Percentiles rank a stretch among this genome's conserved stretches.
Conservation (phyloP, 805 yeast genomes). For the Metschnikowia bowlesiae region DNA sequence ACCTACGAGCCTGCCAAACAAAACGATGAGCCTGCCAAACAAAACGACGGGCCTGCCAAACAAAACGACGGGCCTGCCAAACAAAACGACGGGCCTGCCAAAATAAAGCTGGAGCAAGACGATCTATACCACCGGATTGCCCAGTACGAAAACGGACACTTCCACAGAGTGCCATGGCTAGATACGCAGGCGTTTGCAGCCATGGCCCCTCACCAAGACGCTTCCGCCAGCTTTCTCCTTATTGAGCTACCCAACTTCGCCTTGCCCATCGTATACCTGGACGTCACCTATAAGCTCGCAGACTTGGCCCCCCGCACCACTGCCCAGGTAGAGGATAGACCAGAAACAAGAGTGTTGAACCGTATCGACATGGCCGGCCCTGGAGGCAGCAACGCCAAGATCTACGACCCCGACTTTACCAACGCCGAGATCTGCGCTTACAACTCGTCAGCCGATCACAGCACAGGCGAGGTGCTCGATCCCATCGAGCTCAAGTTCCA, state of each 20-base stretch:
- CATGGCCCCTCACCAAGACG: slow-evolving; percentile 20
- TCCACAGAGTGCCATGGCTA: slow-evolving; percentile 63
- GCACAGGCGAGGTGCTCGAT: slow-evolving; percentile 33
- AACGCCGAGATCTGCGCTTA: slow-evolving; percentile 9
- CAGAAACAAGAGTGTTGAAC: slow-evolving; percentile 4
- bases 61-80: too few species aligned
- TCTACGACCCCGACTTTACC: slow-evolving; percentile 44
- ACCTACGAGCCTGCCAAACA: too few species aligned
- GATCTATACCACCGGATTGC: slow-evolving; percentile 37
- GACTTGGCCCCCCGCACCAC: slow-evolving; percentile 6
- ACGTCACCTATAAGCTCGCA: slow-evolving; percentile 36
- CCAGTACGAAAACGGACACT: slow-evolving; percentile 64
- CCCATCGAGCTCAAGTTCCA: slow-evolving; percentile 88
- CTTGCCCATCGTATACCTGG: slow-evolving; percentile 67
- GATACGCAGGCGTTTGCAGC: slow-evolving; percentile 60
- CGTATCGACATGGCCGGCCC: neutral
- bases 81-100: too few species aligned
- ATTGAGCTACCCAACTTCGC: slow-evolving; percentile 58
- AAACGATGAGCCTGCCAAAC: too few species aligned
- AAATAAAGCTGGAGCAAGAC: too few species aligned
- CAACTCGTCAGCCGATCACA: slow-evolving; percentile 6
- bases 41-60: too few species aligned
- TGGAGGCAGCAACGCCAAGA: neutral
- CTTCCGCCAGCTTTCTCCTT: slow-evolving; percentile 16
- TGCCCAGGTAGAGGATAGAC: slow-evolving; percentile 18